Evolutionary conservation across 176 grass and related monocot genomes (phyloP), one percentile per base, ranked within the genome.

Genomic region (Areca catechu): DNA sequence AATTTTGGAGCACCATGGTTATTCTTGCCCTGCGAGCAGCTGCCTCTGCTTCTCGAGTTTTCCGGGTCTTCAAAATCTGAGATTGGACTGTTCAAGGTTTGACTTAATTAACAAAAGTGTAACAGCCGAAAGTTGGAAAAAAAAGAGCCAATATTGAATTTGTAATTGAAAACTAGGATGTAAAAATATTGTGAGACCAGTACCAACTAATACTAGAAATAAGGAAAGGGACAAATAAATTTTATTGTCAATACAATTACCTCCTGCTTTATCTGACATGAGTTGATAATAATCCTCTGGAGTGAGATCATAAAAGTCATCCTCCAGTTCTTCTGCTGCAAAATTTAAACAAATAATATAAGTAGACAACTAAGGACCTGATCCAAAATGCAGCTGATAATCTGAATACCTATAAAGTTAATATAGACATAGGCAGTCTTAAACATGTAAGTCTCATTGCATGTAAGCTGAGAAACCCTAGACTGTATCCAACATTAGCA

Each of bases 231-330:
- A 22, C 7, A 47, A 4, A 19, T 9, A 60, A 51, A 6, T 49
- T n/a, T 10, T 24, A 72, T 22, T 18, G 15, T 15, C 24, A 37
- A 14, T 4, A 43, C 34, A 14, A 72, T 74, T 63, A 86, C 94
- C 88, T 83, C 62, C 81, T 5, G 92, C 64, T 75, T 63, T 88
- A 56, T 76, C 75, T 29, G 78, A 70, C 66, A 81, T 65, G 60
- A 93, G 61, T 12, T 69, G 75, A 27, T 63, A 98, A 79, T 85
- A 92, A 68, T 98, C 93, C 49, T 75, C 84, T 56, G 87, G 81
- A 37, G 83, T 78, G 78, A 98, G 77, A 74, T 98, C 88, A 71
- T 98, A 98, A 71, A 98, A 98, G 7, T 89, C 81, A 58, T 43
- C 34, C 34, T 98, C 88, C 48, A 78, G 78, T 80, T 92, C 84